Evolutionary conservation across 2,329 filamentous ascomycete genomes (phyloP).

Genomic region (Nigrospora oryzae): DNA sequence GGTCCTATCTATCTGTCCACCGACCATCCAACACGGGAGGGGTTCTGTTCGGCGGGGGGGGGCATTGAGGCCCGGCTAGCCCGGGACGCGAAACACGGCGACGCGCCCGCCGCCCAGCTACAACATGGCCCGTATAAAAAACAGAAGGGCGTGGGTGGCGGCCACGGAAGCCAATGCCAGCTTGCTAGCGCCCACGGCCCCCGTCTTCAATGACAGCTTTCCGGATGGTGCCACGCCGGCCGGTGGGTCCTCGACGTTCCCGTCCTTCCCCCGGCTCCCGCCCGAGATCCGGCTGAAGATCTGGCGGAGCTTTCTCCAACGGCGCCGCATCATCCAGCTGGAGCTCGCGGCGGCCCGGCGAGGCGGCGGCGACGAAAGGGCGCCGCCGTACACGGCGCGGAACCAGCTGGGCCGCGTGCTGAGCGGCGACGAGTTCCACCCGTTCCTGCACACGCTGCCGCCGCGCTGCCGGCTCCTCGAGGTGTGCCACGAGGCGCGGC

Average conservation of each 20-base stretch:
- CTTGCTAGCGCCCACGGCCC: background rate
- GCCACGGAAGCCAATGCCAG: no score
- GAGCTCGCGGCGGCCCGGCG: background rate
- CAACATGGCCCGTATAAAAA: no score
- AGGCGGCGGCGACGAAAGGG: background rate
- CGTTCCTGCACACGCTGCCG: background rate
- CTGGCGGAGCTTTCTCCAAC: background rate
- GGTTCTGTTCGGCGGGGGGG: no score
- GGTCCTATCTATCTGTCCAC: no score
- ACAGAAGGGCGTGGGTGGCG: no score
- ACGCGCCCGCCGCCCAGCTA: no score
- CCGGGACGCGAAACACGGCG: no score
- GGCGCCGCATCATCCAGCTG: slow-evolving; percentile 1
- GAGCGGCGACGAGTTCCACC: background rate
- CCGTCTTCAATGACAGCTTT: background rate
- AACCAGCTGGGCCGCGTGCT: background rate
- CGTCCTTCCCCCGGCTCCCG: background rate
- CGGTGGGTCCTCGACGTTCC: background rate
- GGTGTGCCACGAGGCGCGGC: background rate
- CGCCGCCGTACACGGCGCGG: background rate
- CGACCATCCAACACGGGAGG: no score
- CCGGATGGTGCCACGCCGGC: background rate
- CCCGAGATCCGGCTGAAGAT: background rate
- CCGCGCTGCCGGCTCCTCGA: no score
- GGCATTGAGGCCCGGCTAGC: no score